Conservation (phyloP, 768 basidiomycete genomes). For the Kwoniella heveanensis region DNA sequence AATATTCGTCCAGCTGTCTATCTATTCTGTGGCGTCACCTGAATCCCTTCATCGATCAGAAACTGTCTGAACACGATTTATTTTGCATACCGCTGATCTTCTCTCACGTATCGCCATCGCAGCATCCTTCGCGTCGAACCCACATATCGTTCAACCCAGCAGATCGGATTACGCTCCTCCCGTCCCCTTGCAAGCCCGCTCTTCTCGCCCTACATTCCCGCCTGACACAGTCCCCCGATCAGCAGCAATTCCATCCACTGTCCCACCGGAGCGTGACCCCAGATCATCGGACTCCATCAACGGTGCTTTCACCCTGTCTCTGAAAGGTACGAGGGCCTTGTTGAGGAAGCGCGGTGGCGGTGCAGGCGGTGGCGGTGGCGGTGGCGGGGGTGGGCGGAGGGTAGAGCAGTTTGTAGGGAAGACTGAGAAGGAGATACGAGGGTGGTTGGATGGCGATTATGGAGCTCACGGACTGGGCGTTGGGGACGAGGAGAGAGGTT, state of each 20-base stretch:
- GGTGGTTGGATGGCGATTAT: conserved; percentile 43
- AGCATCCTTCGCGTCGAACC: conserved; percentile 51
- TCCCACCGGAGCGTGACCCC: conserved; percentile 18
- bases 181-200: conserved; percentile 37
- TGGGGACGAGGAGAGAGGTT: background rate
- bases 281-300: conserved; percentile 32
- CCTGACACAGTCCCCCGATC: conserved; percentile 30
- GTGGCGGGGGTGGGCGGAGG: conserved; percentile 30
- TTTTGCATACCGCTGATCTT: background rate
- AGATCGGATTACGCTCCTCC: conserved; percentile 46
- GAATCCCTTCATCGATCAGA: too few species aligned
- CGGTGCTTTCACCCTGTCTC: conserved; percentile 44
- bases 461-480: background rate
- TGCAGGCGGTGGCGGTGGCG: conserved; percentile 13
- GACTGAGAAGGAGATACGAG: conserved; percentile 42
- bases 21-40: too few species aligned
- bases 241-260: conserved; percentile 32
- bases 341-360: conserved; percentile 30
- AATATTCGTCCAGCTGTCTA: too few species aligned
- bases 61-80: background rate
- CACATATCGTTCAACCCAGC: conserved; percentile 44
- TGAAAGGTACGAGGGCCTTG: conserved; percentile 51
- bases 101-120: background rate
- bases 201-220: conserved; percentile 38
- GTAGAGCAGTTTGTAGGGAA: conserved; percentile 42